Conservation (phyloP, 1,139 yeast species). For the Taphrina wiesneri region DNA sequence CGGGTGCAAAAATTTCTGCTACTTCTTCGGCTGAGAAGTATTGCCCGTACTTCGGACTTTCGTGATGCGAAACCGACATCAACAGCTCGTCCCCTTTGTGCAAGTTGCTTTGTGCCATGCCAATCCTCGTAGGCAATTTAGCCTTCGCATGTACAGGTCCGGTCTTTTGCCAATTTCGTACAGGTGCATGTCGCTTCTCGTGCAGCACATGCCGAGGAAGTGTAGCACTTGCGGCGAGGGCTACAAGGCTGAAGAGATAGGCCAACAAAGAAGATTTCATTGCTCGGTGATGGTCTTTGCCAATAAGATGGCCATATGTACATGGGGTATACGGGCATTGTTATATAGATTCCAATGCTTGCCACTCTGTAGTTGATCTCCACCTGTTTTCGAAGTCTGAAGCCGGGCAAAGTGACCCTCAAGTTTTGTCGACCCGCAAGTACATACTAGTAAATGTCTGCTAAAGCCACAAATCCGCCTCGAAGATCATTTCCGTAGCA, state of each 20-base stretch:
- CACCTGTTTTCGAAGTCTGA: background rate
- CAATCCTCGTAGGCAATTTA: constrained; percentile 1
- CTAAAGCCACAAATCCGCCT: background rate
- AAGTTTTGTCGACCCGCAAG: too few relatives aligned
- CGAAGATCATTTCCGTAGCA: background rate
- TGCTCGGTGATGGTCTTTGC: too few relatives aligned
- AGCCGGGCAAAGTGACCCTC: background rate
- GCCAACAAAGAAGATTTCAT: background rate
- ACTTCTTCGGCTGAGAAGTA: constrained; percentile 10
- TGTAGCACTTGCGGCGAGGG: background rate
- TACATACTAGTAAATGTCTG: background rate
- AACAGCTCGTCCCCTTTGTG: constrained; percentile 1
- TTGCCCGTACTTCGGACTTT: constrained; percentile 3
- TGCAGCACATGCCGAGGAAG: background rate
- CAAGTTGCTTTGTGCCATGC: constrained; percentile 1
- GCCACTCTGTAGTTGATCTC: background rate
- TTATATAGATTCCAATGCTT: background rate
- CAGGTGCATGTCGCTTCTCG: background rate
- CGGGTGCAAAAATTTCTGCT: constrained; percentile 5
- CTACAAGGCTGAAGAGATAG: background rate
- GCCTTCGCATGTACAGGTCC: background rate
- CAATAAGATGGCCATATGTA: too few relatives aligned
- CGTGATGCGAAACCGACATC: constrained; percentile 2
- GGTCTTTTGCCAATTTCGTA: background rate
- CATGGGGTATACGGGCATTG: too few relatives aligned